Conservation (phyloP, 371 early-diverging fungal species). For the Syncephalis plumigaleata region DNA sequence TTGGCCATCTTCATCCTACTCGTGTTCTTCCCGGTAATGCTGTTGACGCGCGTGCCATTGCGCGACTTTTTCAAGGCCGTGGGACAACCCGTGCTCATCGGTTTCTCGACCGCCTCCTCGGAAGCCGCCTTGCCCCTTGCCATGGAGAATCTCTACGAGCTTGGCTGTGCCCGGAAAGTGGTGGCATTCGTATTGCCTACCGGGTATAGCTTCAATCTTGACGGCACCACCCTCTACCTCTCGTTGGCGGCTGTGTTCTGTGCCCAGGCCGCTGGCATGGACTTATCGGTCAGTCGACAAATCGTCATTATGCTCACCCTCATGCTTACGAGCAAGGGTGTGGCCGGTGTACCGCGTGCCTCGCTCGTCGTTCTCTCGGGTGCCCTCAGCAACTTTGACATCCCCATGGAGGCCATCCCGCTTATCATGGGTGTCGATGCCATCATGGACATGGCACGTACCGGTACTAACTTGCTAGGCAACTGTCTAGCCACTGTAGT, state of each 20-base stretch:
- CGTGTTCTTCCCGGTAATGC: constrained; percentile 41
- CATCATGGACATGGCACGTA: constrained; percentile 66
- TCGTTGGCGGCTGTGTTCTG: constrained; percentile 42
- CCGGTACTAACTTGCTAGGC: constrained; percentile 49
- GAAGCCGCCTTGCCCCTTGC: constrained; percentile 65
- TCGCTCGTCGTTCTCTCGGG: constrained; percentile 40
- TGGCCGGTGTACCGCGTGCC: constrained; percentile 67
- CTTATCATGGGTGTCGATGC: constrained; percentile 59
- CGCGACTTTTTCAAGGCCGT: constrained; percentile 30
- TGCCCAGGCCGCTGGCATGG: constrained; percentile 44
- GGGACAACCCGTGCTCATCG: constrained; percentile 48
- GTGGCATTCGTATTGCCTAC: constrained; percentile 60
- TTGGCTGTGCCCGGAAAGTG: constrained; percentile 53
- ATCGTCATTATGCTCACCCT: constrained; percentile 51
- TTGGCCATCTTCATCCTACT: constrained; percentile 36
- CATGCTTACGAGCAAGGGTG: constrained; percentile 62
- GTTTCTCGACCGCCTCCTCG: constrained; percentile 73
- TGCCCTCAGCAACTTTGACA: constrained; percentile 27
- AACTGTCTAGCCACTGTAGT: constrained; percentile 59
- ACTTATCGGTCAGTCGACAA: constrained; percentile 37
- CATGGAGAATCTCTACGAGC: constrained; percentile 48
- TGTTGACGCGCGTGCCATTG: constrained; percentile 33
- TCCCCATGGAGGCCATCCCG: constrained; percentile 32
- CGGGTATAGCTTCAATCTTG: constrained; percentile 71
- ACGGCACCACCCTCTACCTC: constrained; percentile 63